Conservation (phyloP, 371 early-diverging fungal species). For the Phascolomyces articulosus region DNA sequence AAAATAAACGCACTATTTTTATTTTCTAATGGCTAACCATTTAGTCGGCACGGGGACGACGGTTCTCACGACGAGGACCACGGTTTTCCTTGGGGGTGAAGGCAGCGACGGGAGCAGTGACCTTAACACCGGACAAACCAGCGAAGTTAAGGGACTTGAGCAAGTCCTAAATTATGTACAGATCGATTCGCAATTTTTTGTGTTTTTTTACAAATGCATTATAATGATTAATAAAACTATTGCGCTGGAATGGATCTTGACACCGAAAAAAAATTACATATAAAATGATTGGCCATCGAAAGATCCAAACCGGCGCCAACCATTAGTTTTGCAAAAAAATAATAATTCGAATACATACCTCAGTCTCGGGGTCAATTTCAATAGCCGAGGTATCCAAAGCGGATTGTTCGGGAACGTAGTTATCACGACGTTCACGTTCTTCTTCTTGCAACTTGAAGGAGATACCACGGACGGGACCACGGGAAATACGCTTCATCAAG, state of each 20-base stretch:
- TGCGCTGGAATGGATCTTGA: conserved; percentile 35
- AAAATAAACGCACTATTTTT: not conserved
- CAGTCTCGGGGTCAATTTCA: conserved; percentile 94
- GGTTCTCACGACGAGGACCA: conserved; percentile 9
- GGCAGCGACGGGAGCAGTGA: conserved; percentile 41
- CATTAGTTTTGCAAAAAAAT: not conserved
- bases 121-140: conserved; percentile 68
- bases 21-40: not conserved
- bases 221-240: conserved; percentile 2
- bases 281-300: conserved; percentile 39
- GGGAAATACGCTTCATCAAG: conserved; percentile 98
- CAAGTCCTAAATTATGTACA: conserved; percentile 65
- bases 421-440: conserved; percentile 99
- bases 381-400: conserved; percentile 92
- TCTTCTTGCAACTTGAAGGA: conserved; percentile 99
- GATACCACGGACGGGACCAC: conserved; percentile 98
- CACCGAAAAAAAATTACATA: conserved; percentile 36
- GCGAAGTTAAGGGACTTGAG: conserved; percentile 95
- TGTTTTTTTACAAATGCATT: too few species aligned
- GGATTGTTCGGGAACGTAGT: conserved; percentile 98
- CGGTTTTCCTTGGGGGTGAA: conserved; percentile 21
- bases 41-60: conserved; percentile 11
- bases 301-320: conserved; percentile 32
- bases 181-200: too few species aligned
- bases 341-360: conserved; percentile 27